Conservation (phyloP, 2,329 filamentous ascomycete genomes). For the Bipolaris bicolor region DNA sequence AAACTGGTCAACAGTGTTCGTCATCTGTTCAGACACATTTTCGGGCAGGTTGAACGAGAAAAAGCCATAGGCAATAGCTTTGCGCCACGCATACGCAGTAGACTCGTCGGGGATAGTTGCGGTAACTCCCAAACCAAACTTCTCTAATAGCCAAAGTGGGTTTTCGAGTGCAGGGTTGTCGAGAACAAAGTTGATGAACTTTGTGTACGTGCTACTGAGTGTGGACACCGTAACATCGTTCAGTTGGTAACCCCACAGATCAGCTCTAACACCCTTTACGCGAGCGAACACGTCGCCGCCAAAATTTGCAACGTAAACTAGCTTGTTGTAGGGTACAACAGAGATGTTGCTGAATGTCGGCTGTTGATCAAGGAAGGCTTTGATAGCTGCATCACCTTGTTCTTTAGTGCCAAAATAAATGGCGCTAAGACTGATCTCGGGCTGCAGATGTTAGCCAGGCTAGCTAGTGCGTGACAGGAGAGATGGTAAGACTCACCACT, state of each 20-base stretch:
- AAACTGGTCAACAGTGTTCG: background rate
- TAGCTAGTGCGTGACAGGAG: background rate
- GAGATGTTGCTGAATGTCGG: constrained; percentile 2
- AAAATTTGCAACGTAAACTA: constrained; percentile 6
- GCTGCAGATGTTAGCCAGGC: background rate
- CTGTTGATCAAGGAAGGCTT: background rate
- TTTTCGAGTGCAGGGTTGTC: background rate
- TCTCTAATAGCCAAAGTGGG: background rate
- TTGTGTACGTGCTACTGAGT: constrained; percentile 1
- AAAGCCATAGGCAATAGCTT: constrained; percentile 15
- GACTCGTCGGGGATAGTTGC: constrained; percentile 7
- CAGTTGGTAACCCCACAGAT: constrained; percentile 5
- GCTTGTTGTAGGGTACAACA: constrained; percentile 2
- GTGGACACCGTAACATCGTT: constrained; percentile 1
- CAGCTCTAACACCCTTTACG: constrained; percentile 1
- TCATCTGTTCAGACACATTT: constrained; percentile 1
- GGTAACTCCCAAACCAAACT: background rate
- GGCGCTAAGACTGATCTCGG: constrained; percentile 1
- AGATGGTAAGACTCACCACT: background rate
- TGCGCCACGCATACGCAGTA: constrained; percentile 37
- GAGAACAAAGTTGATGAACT: constrained; percentile 1
- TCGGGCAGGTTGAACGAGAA: constrained; percentile 16
- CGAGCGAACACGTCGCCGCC: constrained; percentile 2
- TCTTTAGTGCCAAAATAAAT: constrained; percentile 7
- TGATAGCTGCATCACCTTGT: constrained; percentile 1